These are phyloP conservation scores for Silene noctiflora DNA, from an alignment of 179 eudicot genomes.

Conservation along the genomic window DNA sequence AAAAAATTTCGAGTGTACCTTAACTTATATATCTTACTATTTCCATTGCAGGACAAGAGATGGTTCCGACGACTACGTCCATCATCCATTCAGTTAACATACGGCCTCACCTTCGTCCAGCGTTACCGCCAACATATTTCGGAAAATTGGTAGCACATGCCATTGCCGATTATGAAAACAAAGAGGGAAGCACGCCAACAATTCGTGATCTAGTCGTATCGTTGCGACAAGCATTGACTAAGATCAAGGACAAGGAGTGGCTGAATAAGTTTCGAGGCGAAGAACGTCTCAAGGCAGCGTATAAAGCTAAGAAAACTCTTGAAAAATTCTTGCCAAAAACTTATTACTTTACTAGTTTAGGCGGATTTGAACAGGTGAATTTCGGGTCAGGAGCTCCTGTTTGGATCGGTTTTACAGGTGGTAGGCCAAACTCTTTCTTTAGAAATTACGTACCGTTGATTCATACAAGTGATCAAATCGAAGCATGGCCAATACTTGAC, in stretches of 20 bases:
- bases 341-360: background rate
- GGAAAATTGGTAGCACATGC: background rate
- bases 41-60: background rate
- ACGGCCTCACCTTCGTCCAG: slow-evolving; percentile 1
- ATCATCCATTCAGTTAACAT: background rate
- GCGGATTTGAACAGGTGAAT: background rate
- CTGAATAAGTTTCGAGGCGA: background rate
- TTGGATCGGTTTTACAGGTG: background rate
- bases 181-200: background rate
- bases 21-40: too few relatives aligned
- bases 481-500: background rate
- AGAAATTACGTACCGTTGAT: background rate
- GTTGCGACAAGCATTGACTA: background rate
- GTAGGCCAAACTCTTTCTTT: background rate
- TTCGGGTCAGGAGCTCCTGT: background rate
- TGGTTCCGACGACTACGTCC: background rate
- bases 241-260: background rate
- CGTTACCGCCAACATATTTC: background rate
- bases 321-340: background rate
- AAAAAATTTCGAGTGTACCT: too few relatives aligned
- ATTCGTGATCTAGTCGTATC: background rate
- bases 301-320: background rate
- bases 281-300: background rate
- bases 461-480: background rate
- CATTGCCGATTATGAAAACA: background rate